Evolutionary conservation across 225 moss, liverwort and hornwort species (phyloP).

Genomic region (Pseudisothecium myosuroides): DNA sequence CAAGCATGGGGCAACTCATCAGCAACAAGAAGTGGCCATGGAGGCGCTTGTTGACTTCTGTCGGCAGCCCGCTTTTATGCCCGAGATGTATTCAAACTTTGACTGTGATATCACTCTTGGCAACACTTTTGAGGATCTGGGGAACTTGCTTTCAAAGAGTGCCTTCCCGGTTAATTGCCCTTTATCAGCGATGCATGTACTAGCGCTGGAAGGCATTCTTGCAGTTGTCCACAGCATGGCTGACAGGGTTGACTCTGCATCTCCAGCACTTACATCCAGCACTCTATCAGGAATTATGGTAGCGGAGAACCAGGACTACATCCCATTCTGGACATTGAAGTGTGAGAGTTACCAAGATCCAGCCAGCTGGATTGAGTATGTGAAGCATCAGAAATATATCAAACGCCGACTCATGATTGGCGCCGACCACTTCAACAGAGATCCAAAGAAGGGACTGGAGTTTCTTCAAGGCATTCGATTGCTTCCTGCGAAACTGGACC

Average conservation of each 20-base stretch:
- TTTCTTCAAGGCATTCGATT: conserved; percentile 94
- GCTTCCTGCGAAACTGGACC: conserved; percentile 90
- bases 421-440: conserved; percentile 96
- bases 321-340: conserved; percentile 95
- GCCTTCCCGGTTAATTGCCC: conserved; percentile 95
- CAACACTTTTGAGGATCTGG: conserved; percentile 94
- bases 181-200: conserved; percentile 96
- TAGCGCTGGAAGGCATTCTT: conserved; percentile 90
- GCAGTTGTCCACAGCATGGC: conserved; percentile 99
- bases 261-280: conserved; percentile 38
- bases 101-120: conserved; percentile 96
- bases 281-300: conserved; percentile 45
- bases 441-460: conserved; percentile 97
- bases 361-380: conserved; percentile 77
- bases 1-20: conserved; percentile 84
- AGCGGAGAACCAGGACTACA: conserved; percentile 72
- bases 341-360: conserved; percentile 81
- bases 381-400: conserved; percentile 86
- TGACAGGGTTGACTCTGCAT: conserved; percentile 81
- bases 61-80: conserved; percentile 93
- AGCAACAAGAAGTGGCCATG: conserved; percentile 99
- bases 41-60: conserved; percentile 99
- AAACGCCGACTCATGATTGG: conserved; percentile 99
- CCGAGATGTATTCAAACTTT: conserved; percentile 98
- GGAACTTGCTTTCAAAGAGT: conserved; percentile 93